Conservation (phyloP, 495 filamentous ascomycete genomes). For the Aspergillus panamensis region DNA sequence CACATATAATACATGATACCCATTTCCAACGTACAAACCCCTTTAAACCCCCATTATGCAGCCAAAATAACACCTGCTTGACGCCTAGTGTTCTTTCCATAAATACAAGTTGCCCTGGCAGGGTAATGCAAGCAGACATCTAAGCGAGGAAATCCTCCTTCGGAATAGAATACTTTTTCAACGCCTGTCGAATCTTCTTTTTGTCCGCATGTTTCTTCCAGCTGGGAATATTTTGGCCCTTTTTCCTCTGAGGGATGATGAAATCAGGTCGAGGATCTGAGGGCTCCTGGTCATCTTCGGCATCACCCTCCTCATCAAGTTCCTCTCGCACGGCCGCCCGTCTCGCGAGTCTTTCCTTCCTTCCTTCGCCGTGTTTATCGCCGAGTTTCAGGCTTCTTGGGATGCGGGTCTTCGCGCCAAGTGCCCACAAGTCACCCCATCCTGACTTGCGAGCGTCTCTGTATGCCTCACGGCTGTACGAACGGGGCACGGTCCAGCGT, state of each 20-base stretch:
- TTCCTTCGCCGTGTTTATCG: conserved; percentile 53
- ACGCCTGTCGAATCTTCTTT: conserved; percentile 40
- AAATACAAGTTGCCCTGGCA: background rate
- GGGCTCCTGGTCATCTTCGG: conserved; percentile 12
- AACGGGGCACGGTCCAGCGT: conserved; percentile 86
- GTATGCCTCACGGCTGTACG: conserved; percentile 75
- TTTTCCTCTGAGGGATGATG: conserved; percentile 30
- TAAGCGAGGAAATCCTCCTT: conserved; percentile 21
- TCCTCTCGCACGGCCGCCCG: conserved; percentile 33
- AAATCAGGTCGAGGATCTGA: conserved; percentile 37
- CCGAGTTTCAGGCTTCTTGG: conserved; percentile 59
- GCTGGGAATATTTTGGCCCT: conserved; percentile 41
- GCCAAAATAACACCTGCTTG: background rate
- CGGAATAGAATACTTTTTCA: conserved; percentile 33
- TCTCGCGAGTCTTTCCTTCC: conserved; percentile 43
- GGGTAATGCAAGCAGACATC: conserved; percentile 7
- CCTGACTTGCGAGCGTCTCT: conserved; percentile 83
- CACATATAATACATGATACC: conserved; percentile 21
- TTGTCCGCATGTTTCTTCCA: conserved; percentile 47
- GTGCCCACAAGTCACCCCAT: conserved; percentile 95
- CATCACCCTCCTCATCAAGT: conserved; percentile 30
- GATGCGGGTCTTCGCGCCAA: conserved; percentile 85
- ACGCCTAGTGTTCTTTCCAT: background rate
- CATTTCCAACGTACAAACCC: background rate
- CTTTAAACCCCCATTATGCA: background rate